phyloP scores from a whole-genome alignment of 1,284 basidiomycete genomes.

The Irpex sp. region DNA sequence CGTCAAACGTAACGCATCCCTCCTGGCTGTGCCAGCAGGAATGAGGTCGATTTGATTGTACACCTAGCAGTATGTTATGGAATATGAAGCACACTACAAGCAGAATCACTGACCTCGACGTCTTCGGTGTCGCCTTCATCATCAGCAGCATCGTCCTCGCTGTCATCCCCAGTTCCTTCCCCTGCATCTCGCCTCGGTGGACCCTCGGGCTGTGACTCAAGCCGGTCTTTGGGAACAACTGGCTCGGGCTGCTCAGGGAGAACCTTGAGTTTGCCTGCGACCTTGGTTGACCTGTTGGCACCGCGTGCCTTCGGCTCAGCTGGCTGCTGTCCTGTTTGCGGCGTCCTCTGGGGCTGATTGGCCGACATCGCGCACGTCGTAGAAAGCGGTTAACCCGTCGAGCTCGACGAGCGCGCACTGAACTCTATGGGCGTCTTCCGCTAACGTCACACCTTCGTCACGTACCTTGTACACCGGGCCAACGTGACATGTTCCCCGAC shows the following conservation, averaged over 20 bases:
- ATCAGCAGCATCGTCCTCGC: conserved; percentile 73
- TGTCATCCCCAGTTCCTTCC: conserved; percentile 51
- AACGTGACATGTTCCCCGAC: background rate
- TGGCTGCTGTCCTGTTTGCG: conserved; percentile 1
- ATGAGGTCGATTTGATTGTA: conserved; percentile 91
- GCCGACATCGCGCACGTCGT: background rate
- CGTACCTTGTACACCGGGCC: background rate
- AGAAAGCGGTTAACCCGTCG: background rate
- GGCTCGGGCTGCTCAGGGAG: conserved; percentile 87
- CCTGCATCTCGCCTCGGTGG: conserved; percentile 39
- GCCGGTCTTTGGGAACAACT: conserved; percentile 25
- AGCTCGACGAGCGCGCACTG: background rate
- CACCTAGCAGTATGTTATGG: conserved; percentile 43
- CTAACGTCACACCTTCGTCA: background rate
- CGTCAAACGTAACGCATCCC: conserved; percentile 86
- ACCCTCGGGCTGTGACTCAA: conserved; percentile 18
- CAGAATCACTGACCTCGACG: conserved; percentile 53
- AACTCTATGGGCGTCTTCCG: background rate
- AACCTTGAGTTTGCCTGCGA: conserved; percentile 86
- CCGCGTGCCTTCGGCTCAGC: conserved; percentile 56
- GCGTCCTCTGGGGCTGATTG: background rate
- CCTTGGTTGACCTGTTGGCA: conserved; percentile 84
- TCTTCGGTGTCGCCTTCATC: conserved; percentile 63
- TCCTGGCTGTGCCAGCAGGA: conserved; percentile 88
- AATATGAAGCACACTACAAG: background rate